Conservation (phyloP, 768 basidiomycete species). For the Bullera alba region DNA sequence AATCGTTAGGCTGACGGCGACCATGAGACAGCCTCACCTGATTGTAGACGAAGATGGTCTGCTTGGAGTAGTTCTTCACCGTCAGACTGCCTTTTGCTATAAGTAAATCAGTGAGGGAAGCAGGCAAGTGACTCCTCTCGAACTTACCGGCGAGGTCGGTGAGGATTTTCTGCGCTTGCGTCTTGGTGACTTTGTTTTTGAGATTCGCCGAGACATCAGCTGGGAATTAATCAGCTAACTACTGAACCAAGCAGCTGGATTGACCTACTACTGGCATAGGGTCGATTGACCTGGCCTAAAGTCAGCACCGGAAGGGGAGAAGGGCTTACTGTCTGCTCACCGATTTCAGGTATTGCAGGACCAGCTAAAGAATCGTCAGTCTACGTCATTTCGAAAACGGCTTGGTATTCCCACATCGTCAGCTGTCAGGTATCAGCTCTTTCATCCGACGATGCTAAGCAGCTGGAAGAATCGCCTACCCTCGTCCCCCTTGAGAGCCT, state of each 20-base stretch:
- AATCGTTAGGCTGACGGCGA: too few species aligned
- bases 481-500: slow-evolving; percentile 43
- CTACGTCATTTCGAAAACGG: not conserved
- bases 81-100: slow-evolving; percentile 71
- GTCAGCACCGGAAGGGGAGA: slow-evolving; percentile 2
- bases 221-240: not conserved
- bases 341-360: slow-evolving; percentile 71
- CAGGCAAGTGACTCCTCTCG: not conserved
- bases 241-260: not conserved
- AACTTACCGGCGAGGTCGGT: slow-evolving; percentile 56
- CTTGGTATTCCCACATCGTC: slow-evolving; percentile 21
- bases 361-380: slow-evolving; percentile 33
- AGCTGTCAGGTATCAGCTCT: too few species aligned
- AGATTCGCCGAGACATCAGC: slow-evolving; percentile 87
- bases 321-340: slow-evolving; percentile 46
- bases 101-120: not conserved
- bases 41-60: slow-evolving; percentile 77
- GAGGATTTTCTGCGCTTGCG: slow-evolving; percentile 76
- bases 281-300: slow-evolving; percentile 71
- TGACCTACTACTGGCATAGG: slow-evolving; percentile 62
- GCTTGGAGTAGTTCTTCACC: slow-evolving; percentile 81
- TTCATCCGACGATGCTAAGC: too few species aligned
- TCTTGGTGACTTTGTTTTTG: slow-evolving; percentile 79
- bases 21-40: slow-evolving; percentile 34
- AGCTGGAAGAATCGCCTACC: too few species aligned